Percentiles rank a stretch among this genome's conserved stretches.
Evolutionary conservation across 129 eudicot genomes (phyloP).

Genomic region (Apium graveolens): DNA sequence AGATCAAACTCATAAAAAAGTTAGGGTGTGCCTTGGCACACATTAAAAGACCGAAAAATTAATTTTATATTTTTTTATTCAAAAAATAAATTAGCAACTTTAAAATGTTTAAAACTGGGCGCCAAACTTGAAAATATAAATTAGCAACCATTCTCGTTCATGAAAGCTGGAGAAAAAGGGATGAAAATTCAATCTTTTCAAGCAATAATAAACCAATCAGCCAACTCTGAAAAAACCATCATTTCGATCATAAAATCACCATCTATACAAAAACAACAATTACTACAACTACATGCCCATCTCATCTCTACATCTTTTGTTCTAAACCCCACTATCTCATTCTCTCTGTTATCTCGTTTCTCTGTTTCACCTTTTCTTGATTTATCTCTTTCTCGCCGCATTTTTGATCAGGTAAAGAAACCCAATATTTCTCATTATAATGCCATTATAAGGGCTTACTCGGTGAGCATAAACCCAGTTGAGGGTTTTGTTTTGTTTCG

Average conservation of each 20-base stretch:
- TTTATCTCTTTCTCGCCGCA: constrained; percentile 29
- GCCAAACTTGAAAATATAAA: neutral
- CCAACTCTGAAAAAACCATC: constrained; percentile 12
- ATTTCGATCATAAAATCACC: constrained; percentile 59
- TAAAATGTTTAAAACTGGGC: neutral
- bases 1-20: too few relatives aligned
- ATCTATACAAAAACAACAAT: constrained; percentile 31
- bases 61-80: too few relatives aligned
- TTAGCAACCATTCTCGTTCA: neutral
- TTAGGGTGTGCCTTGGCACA: too few relatives aligned
- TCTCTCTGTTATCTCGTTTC: constrained; percentile 38
- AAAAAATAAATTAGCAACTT: too few relatives aligned
- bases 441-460: constrained; percentile 51
- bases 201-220: neutral
- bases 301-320: constrained; percentile 48
- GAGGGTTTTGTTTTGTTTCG: constrained; percentile 45
- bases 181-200: neutral
- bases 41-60: too few relatives aligned
- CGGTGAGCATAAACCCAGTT: constrained; percentile 25
- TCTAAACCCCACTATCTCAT: constrained; percentile 36
- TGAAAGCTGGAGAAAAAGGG: neutral
- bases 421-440: constrained; percentile 53
- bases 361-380: constrained; percentile 30
- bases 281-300: constrained; percentile 62
- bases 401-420: constrained; percentile 32